Conservation (phyloP, 805 yeast species). For the Kazachstania psychrophila region DNA sequence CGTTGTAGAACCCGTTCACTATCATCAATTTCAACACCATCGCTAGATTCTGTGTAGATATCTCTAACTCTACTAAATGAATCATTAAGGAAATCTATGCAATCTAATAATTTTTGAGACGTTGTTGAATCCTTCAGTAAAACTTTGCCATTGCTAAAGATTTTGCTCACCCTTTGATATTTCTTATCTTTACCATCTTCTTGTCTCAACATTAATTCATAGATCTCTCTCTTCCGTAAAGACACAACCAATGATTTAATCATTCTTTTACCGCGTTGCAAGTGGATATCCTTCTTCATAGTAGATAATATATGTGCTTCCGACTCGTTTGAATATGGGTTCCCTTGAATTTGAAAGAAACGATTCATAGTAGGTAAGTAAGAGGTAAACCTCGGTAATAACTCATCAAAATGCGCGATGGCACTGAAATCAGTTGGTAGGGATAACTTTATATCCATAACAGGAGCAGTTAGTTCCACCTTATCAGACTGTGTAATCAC, state of each 20-base stretch:
- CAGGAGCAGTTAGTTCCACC: conserved; percentile 23
- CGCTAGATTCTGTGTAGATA: conserved; percentile 16
- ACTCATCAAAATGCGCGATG: conserved; percentile 13
- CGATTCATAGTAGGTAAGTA: conserved; percentile 24
- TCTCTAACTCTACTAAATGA: conserved; percentile 18
- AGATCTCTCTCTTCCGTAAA: conserved; percentile 32
- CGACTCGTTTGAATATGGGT: conserved; percentile 42
- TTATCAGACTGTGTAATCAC: conserved; percentile 7
- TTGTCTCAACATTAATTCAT: conserved; percentile 26
- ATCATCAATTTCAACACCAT: conserved; percentile 5
- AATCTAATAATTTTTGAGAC: conserved; percentile 14
- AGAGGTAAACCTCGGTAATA: conserved; percentile 23
- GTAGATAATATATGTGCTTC: conserved; percentile 40
- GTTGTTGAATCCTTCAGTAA: conserved; percentile 12
- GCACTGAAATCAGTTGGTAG: conserved; percentile 2
- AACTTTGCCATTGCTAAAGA: conserved; percentile 19
- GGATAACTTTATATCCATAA: conserved; percentile 21
- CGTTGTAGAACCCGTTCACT: too few relatives aligned
- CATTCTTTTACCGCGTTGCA: conserved; percentile 8
- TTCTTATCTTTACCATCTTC: conserved; percentile 7
- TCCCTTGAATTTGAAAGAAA: conserved; percentile 40
- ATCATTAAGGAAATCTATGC: conserved; percentile 15
- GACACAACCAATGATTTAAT: conserved; percentile 27
- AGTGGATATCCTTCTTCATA: conserved; percentile 45
- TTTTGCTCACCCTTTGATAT: conserved; percentile 20